Conservation (phyloP, 208 protist genomes). For the Blastocrithidia nonstop region DNA sequence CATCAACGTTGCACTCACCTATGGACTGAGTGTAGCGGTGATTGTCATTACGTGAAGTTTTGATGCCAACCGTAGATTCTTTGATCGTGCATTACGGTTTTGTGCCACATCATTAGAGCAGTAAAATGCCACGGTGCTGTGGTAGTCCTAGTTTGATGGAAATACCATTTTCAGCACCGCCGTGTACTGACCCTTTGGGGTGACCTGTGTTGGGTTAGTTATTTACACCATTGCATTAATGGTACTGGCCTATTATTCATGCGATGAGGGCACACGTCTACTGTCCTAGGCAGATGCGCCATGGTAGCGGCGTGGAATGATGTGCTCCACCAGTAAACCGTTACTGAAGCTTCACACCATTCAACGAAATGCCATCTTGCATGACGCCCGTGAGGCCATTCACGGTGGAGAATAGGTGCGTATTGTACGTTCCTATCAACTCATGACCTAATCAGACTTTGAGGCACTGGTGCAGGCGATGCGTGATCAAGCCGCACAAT, state of each 20-base stretch:
- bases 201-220: constrained; percentile 24
- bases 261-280: constrained; percentile 30
- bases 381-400: constrained; percentile 54
- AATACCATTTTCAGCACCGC: constrained; percentile 48
- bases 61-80: constrained; percentile 29
- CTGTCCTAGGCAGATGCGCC: constrained; percentile 62
- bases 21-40: constrained; percentile 39
- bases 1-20: constrained; percentile 33
- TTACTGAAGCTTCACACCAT: constrained; percentile 65
- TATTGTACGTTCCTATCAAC: constrained; percentile 72
- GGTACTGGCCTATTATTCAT: constrained; percentile 24
- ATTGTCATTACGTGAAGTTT: constrained; percentile 36
- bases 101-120: constrained; percentile 20
- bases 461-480: constrained; percentile 54
- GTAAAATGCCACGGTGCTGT: constrained; percentile 10
- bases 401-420: constrained; percentile 47
- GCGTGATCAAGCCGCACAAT: constrained; percentile 33
- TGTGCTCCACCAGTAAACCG: constrained; percentile 48
- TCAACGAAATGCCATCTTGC: constrained; percentile 66
- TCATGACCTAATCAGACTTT: constrained; percentile 77
- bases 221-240: constrained; percentile 28
- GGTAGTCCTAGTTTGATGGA: constrained; percentile 42
- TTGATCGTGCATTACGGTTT: constrained; percentile 18
- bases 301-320: constrained; percentile 50
- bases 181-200: constrained; percentile 55